Evolutionary conservation across 345 rosid species (phyloP).

Genomic region (Heritiera littoralis): DNA sequence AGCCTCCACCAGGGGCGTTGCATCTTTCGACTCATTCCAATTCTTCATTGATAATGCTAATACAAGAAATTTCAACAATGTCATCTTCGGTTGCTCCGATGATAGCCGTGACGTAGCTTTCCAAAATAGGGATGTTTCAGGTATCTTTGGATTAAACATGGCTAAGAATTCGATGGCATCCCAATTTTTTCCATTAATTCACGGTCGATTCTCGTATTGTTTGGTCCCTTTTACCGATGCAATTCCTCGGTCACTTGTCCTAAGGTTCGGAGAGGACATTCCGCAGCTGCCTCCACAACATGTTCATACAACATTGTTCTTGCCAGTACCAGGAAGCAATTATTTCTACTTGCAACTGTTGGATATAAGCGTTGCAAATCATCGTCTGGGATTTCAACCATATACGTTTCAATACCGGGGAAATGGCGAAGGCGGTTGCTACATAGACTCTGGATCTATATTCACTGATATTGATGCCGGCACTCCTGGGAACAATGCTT

Average conservation of each 20-base stretch:
- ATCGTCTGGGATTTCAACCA: neutral
- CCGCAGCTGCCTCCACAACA: neutral
- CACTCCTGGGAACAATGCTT: conserved; percentile 12
- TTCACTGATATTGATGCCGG: neutral
- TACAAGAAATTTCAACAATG: neutral
- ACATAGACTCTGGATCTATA: conserved; percentile 25
- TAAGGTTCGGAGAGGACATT: conserved; percentile 27
- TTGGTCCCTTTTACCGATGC: neutral
- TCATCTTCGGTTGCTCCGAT: conserved; percentile 32
- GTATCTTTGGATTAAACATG: conserved; percentile 21
- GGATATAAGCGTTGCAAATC: conserved; percentile 24
- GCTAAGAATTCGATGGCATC: conserved; percentile 10
- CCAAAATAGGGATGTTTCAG: neutral
- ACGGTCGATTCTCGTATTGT: conserved; percentile 25
- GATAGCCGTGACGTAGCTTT: conserved; percentile 11
- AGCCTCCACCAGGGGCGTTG: neutral
- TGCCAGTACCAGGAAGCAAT: neutral
- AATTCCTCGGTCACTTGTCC: neutral
- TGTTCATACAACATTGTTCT: neutral
- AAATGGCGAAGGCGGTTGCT: conserved; percentile 7
- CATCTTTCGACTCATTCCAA: conserved; percentile 23
- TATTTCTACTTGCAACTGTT: conserved; percentile 7
- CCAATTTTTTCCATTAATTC: neutral
- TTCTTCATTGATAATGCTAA: neutral
- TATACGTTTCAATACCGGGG: neutral